phyloP scores from a whole-genome alignment of 2,329 filamentous ascomycete genomes.

The Fusarium ambrosium region DNA sequence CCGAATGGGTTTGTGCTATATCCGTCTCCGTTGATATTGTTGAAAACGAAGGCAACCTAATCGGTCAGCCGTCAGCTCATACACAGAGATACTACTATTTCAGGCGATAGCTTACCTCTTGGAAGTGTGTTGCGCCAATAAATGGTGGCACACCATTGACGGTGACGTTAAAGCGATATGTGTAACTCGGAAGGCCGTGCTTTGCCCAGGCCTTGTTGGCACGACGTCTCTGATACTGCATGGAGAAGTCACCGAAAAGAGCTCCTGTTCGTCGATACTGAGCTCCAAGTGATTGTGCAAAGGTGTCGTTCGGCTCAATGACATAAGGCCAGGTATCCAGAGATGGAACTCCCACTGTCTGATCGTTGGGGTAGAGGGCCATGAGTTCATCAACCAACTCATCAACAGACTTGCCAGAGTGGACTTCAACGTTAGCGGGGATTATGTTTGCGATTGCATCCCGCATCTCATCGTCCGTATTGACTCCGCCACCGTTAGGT shows the following conservation, averaged over 20 bases:
- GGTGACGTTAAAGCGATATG: slow-evolving; percentile 52
- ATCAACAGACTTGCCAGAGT: slow-evolving; percentile 40
- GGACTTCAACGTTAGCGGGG: slow-evolving; percentile 16
- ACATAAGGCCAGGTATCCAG: slow-evolving; percentile 51
- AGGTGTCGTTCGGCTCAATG: slow-evolving; percentile 45
- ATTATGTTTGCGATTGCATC: slow-evolving; percentile 23
- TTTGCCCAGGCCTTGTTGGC: slow-evolving; percentile 47
- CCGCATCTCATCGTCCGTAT: slow-evolving; percentile 49
- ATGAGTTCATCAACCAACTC: slow-evolving; percentile 43
- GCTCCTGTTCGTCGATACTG: slow-evolving; percentile 50
- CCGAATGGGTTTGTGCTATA: slow-evolving; percentile 51
- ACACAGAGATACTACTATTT: no score
- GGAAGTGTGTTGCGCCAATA: slow-evolving; percentile 55
- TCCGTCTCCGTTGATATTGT: slow-evolving; percentile 50
- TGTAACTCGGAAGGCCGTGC: slow-evolving; percentile 46
- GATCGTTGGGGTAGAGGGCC: slow-evolving; percentile 50
- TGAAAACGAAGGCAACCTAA: slow-evolving; percentile 59
- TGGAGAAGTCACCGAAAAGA: slow-evolving; percentile 46
- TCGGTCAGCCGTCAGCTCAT: neutral
- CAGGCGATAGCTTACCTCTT: slow-evolving; percentile 47
- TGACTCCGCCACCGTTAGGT: slow-evolving; percentile 33
- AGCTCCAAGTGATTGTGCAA: slow-evolving; percentile 42
- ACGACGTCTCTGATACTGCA: slow-evolving; percentile 47
- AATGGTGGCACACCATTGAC: slow-evolving; percentile 41
- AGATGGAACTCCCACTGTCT: slow-evolving; percentile 52